Base-by-base conservation (phyloP, 2,329 filamentous ascomycete genomes). In the Botrytis fabae region DNA sequence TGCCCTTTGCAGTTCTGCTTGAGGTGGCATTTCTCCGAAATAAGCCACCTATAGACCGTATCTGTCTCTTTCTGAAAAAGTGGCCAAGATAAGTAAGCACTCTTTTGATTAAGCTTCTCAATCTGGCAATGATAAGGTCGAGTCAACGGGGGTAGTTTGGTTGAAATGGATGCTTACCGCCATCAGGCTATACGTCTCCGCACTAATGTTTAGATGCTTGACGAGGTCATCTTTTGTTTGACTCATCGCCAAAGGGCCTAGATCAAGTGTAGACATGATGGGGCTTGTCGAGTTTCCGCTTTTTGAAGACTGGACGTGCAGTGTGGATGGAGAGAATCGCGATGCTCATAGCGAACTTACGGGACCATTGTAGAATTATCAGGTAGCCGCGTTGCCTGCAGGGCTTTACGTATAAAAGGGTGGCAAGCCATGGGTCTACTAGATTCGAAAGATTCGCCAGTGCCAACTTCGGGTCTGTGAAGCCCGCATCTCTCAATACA, bases 51-150 rank as follows among this genome's bases (percentile, higher is more conserved):
- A 63, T 81, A 80, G 71, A 79, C 75, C 14, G 28, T 60, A 70
- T 80, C 78, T n/a, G 79, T 76, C 72, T 81, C 80, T 74, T 80
- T 80, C 80, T 81, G 66, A 54, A n/a, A 62, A 22, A 46, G 28
- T 51, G 62, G 44, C 10, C 51, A 73, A n/a, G 57, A 70, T 76
- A 71, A 78, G 76, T 78, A 77, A 77, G 73, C 72, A 78, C 69
- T 54, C 75, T 75, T 73, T 69, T 59, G 40, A 63, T 42, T 46
- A 59, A 46, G 35, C 14, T 71, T 62, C n/a, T 28, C 32, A 28
- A 59, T 44, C 40, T 63, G 44, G 54, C 40, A 69, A 61, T 46
- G 25, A 25, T 18, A 62, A 22, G 25, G 44, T 61, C 12, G 18
- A 40, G 69, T 48, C 14, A 62, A 42, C 48, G 44, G 59, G 22